Base-by-base conservation (phyloP, 345 rosid genomes). In the Sisymbrium altissimum region DNA sequence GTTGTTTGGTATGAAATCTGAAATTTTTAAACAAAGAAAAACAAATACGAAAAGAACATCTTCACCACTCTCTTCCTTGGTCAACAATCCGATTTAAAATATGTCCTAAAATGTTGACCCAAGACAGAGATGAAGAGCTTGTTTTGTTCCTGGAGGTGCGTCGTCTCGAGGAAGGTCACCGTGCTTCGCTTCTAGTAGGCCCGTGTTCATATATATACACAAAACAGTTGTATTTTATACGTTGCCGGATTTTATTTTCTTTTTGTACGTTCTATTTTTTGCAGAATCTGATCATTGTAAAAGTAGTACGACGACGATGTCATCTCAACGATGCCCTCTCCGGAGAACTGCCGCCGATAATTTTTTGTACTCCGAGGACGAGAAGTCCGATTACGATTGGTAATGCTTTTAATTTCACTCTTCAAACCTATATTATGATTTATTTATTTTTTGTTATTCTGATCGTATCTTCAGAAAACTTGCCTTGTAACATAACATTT, bases 81-180 rank as follows among this genome's bases (percentile, higher is more conserved):
- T 46, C 13, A 55, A 45, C 43, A 18, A 46, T 73, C 44, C 35
- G 36, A 41, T n/a, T 52, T 6, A 18, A 18, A 70, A 52, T 14
- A 17, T 71, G 62, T 6, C 13, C 0, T 15, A 32, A 50, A 15
- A 49, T 80, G 88, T 79, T 81, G 84, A 81, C 87, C 84, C 81
- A 81, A 71, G 84, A 89, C 66, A 83, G 61, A 79, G 92, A 88
- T 45, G 96, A 89, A 54, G 90, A 92, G 83, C 90, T 89, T n/a
- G 75, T 86, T 66, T 71, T 88, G 84, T 88, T 85, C 65, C 80
- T 85, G 13, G 86, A 86, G 76, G 74, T 85, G 86, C 81, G 83
- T 72, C 81, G 80, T 77, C 84, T 74, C 14, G 90, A 87, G 79
- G 88, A 85, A 72, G 83, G 84, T 36, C 68, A 67, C 35, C 41